A percentile compares a stretch with the other conserved stretches of the same genome.
phyloP scores from a whole-genome alignment of 768 basidiomycete species.

The Tricholoma sp. region DNA sequence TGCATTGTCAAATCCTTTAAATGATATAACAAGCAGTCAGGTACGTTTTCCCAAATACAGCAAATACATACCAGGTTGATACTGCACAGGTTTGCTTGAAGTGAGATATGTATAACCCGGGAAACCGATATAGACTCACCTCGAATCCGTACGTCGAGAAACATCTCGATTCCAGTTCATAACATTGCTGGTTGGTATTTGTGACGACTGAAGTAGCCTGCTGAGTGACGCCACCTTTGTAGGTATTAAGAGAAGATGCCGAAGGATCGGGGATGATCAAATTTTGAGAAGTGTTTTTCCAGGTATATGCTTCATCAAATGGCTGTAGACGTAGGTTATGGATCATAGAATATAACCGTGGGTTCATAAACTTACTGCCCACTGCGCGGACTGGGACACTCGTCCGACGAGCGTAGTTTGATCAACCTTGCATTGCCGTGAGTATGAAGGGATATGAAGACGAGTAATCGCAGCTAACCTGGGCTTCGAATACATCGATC shows the following conservation, averaged over 20 bases:
- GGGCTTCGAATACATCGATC: constrained; percentile 88
- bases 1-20: constrained; percentile 56
- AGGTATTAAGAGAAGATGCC: constrained; percentile 56
- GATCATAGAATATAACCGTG: neutral
- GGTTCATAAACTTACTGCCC: constrained; percentile 49
- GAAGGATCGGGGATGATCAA: constrained; percentile 50
- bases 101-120: neutral
- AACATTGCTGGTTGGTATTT: constrained; percentile 62
- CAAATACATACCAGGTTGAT: constrained; percentile 32
- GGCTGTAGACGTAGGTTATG: constrained; percentile 37
- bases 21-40: neutral
- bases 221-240: constrained; percentile 65
- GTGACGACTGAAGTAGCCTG: constrained; percentile 76
- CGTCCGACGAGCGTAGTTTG: constrained; percentile 40
- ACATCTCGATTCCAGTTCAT: constrained; percentile 53
- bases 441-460: neutral
- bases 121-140: constrained; percentile 25
- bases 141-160: constrained; percentile 81
- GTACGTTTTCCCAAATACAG: neutral
- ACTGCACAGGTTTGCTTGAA: constrained; percentile 21
- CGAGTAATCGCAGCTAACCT: constrained; percentile 28
- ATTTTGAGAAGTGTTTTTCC: constrained; percentile 59
- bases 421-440: constrained; percentile 35
- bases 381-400: constrained; percentile 85
- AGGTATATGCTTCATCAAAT: constrained; percentile 67